Base-by-base conservation (phyloP, 306 rosid genomes). In the Vachellia pachyceras region DNA sequence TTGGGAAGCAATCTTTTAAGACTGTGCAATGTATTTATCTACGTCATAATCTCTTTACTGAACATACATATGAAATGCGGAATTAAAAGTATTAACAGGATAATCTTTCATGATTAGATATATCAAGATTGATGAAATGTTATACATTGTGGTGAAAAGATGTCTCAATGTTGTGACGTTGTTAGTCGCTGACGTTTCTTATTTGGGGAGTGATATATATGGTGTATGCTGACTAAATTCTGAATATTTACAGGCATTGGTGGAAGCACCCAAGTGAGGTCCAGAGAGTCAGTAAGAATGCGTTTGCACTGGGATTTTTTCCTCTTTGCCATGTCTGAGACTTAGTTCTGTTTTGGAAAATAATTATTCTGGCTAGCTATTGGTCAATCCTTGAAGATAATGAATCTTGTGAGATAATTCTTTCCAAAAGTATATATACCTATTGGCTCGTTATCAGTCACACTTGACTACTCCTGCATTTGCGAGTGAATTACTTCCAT, bases 191-290 rank as follows among this genome's bases (percentile, higher is more conserved):
- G 42, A 14, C 60, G 75, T 41, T 18, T 47, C 54, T 47, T 76
- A 22, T 25, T 74, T 70, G 45, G 40, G 20, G 18, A 61, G 60
- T 71, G 73, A 36, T 44, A 23, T 44, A 18, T 60, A 18, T 7
- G 60, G 9, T 75, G 72, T 57, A 57, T 77, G 67, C 86, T 80
- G 76, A 82, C 63, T 52, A 22, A 55, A 81, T 79, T 73, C 13
- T 60, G 50, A 60, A 80, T 77, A 22, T 80, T 80, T 91, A 55
- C 97, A 95, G 99, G 85, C 80, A 76, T 39, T 80, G 87, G 91
- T 20, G 66, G 90, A 89, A 87, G 91, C 94, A 36, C 22, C 84
- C 14, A 84, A 83, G 5, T 91, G 85, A 93, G 88, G 76, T 72
- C 72, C 52, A 81, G 85, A 79, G 83, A 55, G 49, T 77, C 77